phyloP scores from a whole-genome alignment of 768 basidiomycete genomes.

The Xanthoconium stramineum region DNA sequence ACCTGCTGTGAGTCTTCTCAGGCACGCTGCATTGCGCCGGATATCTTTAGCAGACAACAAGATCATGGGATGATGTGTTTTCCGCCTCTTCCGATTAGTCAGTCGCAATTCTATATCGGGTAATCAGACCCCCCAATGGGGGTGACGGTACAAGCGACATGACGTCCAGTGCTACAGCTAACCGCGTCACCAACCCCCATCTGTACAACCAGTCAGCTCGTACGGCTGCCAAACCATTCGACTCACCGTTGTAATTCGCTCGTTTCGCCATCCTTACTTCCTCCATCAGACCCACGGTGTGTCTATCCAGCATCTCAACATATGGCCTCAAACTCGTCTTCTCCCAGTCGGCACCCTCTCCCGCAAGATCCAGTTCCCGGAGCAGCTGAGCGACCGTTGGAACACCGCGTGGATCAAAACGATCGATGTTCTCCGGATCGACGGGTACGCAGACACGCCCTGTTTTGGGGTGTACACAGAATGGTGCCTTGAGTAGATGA shows the following conservation, averaged over 20 bases:
- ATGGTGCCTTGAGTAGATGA: slow-evolving; percentile 96
- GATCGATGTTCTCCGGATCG: slow-evolving; percentile 68
- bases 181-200: slow-evolving; percentile 25
- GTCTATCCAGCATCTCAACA: slow-evolving; percentile 83
- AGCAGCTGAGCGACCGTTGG: slow-evolving; percentile 88
- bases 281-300: slow-evolving; percentile 39
- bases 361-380: slow-evolving; percentile 62
- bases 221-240: not conserved
- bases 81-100: slow-evolving; percentile 16
- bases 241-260: slow-evolving; percentile 18
- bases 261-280: slow-evolving; percentile 27
- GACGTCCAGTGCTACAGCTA: not conserved
- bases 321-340: slow-evolving; percentile 86
- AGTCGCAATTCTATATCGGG: slow-evolving; percentile 2
- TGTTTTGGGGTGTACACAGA: slow-evolving; percentile 95
- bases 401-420: slow-evolving; percentile 81
- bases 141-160: not conserved
- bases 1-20: slow-evolving; percentile 15
- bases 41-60: not conserved
- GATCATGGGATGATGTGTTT: not conserved
- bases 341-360: slow-evolving; percentile 74
- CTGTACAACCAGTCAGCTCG: slow-evolving; percentile 11
- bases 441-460: slow-evolving; percentile 94
- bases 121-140: slow-evolving; percentile 1
- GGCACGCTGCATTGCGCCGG: not conserved